Conservation (phyloP, 1,284 basidiomycete genomes). For the Pyrrhoderma lamaoense region DNA sequence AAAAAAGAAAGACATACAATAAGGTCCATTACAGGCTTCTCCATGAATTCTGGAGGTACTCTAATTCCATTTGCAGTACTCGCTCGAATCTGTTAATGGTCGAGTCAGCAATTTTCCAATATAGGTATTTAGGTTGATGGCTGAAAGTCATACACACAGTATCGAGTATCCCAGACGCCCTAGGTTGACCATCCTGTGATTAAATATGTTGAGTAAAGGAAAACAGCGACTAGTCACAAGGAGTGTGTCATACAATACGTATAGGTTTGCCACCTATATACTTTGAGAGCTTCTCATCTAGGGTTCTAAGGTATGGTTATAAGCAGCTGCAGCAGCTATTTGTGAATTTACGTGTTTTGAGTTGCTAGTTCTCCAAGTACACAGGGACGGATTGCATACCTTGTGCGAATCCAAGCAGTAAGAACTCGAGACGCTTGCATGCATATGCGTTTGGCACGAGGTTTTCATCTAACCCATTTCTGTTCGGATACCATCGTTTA, state of each 20-base stretch:
- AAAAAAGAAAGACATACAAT: conserved; percentile 41
- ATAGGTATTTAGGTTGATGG: neutral
- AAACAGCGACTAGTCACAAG: neutral
- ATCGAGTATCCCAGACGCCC: conserved; percentile 75
- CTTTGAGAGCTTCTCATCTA: conserved; percentile 62
- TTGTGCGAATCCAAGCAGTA: conserved; percentile 56
- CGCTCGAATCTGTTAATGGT: conserved; percentile 45
- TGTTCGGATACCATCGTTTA: too few species aligned
- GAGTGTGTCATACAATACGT: conserved; percentile 35
- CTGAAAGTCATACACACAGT: conserved; percentile 49
- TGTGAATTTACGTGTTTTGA: conserved; percentile 1
- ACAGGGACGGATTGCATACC: conserved; percentile 40
- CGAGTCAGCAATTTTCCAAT: neutral
- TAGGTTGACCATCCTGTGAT: conserved; percentile 59
- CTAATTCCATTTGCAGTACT: conserved; percentile 64
- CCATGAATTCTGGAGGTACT: conserved; percentile 63
- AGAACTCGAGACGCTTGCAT: conserved; percentile 59
- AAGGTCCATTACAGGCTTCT: conserved; percentile 46
- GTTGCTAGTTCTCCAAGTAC: neutral
- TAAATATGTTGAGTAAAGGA: neutral
- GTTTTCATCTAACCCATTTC: conserved; percentile 68
- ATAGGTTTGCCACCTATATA: conserved; percentile 65
- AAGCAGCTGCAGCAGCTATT: conserved; percentile 56
- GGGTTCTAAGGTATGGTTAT: conserved; percentile 58
- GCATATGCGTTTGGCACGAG: conserved; percentile 60